Evolutionary conservation across 352 stramenopile species (phyloP).

Genomic region (Phytophthora kernoviae): DNA sequence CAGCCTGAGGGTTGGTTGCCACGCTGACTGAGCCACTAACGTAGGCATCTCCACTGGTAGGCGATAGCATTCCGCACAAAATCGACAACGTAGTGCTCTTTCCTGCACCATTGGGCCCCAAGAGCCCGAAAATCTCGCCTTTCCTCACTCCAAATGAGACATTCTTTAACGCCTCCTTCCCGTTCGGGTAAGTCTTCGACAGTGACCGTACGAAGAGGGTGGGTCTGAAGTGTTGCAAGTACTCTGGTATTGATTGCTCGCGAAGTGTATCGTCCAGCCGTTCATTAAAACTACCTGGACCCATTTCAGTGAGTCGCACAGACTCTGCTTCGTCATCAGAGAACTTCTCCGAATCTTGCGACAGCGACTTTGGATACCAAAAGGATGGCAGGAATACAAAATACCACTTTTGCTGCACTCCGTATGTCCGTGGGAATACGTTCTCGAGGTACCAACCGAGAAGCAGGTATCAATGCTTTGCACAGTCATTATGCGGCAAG

Average conservation of each 20-base stretch:
- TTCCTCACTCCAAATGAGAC: slow-evolving; percentile 89
- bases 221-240: slow-evolving; percentile 58
- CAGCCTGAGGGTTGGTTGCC: slow-evolving; percentile 41
- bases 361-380: slow-evolving; percentile 54
- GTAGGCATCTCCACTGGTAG: slow-evolving; percentile 73
- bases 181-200: slow-evolving; percentile 75
- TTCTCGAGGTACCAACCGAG: slow-evolving; percentile 95
- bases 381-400: slow-evolving; percentile 90
- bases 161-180: slow-evolving; percentile 79
- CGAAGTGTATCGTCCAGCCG: slow-evolving; percentile 64
- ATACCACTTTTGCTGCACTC: slow-evolving; percentile 92
- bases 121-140: slow-evolving; percentile 93
- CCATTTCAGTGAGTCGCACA: slow-evolving; percentile 31
- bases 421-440: slow-evolving; percentile 92
- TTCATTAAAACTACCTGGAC: slow-evolving; percentile 25
- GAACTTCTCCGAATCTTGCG: slow-evolving; percentile 3
- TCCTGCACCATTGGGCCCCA: slow-evolving; percentile 94
- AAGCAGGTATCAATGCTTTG: slow-evolving; percentile 89
- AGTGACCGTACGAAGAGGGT: slow-evolving; percentile 62
- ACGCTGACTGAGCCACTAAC: slow-evolving; percentile 62
- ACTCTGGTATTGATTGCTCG: slow-evolving; percentile 62
- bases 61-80: slow-evolving; percentile 91
- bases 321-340: slow-evolving; percentile 30
- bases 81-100: slow-evolving; percentile 98
- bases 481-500: slow-evolving; percentile 68